Conservation (phyloP, 768 basidiomycete species). For the Glaciozyma antarctica region DNA sequence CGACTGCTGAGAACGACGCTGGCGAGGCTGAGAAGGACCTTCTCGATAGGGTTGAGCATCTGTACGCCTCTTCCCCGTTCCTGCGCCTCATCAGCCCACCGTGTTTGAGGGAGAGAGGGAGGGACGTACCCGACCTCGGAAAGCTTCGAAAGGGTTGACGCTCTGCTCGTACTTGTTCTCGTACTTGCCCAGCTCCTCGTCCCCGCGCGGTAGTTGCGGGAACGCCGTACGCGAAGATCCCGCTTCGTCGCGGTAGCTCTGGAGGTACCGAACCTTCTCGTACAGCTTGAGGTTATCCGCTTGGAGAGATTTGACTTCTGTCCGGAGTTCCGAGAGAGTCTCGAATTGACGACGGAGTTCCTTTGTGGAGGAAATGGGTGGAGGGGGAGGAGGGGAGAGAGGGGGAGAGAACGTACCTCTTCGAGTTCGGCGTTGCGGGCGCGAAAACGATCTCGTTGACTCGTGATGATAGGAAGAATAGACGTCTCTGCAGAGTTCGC, state of each 20-base stretch:
- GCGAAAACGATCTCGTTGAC: constrained; percentile 93
- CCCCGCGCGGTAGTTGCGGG: constrained; percentile 34
- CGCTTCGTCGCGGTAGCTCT: constrained; percentile 78
- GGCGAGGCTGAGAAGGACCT: constrained; percentile 74
- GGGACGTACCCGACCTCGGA: constrained; percentile 75
- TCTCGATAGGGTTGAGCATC: constrained; percentile 81
- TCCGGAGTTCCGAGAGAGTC: constrained; percentile 81
- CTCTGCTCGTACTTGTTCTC: constrained; percentile 86
- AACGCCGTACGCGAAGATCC: constrained; percentile 3
- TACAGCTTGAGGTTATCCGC: constrained; percentile 94
- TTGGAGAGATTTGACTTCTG: constrained; percentile 84
- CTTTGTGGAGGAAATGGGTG: constrained; percentile 42
- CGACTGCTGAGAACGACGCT: constrained; percentile 79
- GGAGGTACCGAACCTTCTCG: constrained; percentile 98
- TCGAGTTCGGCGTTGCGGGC: constrained; percentile 94
- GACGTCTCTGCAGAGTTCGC: constrained; percentile 71
- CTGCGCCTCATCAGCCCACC: constrained; percentile 42
- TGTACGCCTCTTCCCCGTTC: constrained; percentile 91
- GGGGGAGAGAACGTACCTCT: constrained; percentile 51
- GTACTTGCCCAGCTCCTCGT: constrained; percentile 78
- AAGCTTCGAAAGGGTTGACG: constrained; percentile 97
- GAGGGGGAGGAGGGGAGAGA: neutral
- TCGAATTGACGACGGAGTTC: constrained; percentile 94
- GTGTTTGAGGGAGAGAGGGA: neutral
- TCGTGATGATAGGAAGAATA: constrained; percentile 95